phyloP scores from a whole-genome alignment of 2,329 filamentous ascomycete genomes.

The Sclerotinia spermophila region DNA sequence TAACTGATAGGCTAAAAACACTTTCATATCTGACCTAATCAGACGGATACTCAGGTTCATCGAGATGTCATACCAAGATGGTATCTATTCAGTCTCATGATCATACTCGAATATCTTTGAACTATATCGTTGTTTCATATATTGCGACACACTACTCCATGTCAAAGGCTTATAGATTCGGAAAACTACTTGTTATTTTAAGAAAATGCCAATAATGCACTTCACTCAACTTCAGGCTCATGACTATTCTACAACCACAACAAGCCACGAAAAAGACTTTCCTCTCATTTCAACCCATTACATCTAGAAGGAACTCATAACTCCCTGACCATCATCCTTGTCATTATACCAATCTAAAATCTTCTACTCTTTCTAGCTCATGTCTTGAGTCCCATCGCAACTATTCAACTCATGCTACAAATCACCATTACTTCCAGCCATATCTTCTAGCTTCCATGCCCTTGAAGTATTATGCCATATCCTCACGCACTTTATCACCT shows the following conservation, averaged over 20 bases:
- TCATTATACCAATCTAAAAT: not conserved
- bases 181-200: not conserved
- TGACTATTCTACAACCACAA: not conserved
- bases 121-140: not conserved
- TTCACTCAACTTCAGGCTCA: not conserved
- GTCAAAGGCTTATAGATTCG: not conserved
- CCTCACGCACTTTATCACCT: constrained; percentile 50
- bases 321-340: not conserved
- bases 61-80: not conserved
- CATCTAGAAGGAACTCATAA: not conserved
- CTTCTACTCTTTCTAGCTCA: not conserved
- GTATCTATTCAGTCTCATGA: not conserved
- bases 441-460: not conserved
- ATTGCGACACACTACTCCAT: not conserved
- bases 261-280: no score
- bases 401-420: not conserved
- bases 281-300: not conserved
- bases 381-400: not conserved
- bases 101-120: not conserved
- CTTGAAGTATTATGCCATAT: constrained; percentile 79
- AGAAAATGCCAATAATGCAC: not conserved
- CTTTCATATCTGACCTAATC: no score
- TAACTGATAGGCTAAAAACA: no score
- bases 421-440: not conserved
- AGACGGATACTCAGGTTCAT: no score